Conservation (phyloP, 2,329 filamentous ascomycete species). For the Podosphaera fusca region DNA sequence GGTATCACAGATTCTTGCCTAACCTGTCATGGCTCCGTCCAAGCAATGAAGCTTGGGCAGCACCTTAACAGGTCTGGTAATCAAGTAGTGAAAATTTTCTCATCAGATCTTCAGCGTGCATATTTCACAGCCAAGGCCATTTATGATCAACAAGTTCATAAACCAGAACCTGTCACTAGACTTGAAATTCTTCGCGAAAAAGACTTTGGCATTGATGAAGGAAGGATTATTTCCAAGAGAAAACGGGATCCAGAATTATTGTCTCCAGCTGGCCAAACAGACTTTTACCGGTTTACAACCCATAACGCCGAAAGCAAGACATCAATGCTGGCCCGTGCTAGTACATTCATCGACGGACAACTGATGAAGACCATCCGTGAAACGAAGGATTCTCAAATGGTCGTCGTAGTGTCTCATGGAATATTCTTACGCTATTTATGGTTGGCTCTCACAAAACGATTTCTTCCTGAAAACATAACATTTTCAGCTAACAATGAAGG, state of each 20-base stretch:
- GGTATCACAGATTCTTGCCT: conserved; percentile 60
- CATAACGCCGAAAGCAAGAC: conserved; percentile 42
- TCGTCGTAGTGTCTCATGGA: conserved; percentile 62
- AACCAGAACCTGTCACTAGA: conserved; percentile 5
- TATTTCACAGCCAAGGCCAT: conserved; percentile 47
- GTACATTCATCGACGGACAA: conserved; percentile 40
- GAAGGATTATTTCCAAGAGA: conserved; percentile 29
- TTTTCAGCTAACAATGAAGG: conserved; percentile 21
- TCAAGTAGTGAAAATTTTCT: conserved; percentile 46
- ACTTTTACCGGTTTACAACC: conserved; percentile 19
- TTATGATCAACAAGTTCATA: conserved; percentile 26
- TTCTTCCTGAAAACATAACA: conserved; percentile 17
- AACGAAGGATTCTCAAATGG: conserved; percentile 17
- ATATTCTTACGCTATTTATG: conserved; percentile 53
- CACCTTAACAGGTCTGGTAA: conserved; percentile 40
- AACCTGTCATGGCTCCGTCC: conserved; percentile 61
- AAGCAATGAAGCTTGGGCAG: conserved; percentile 47
- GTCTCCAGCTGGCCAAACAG: conserved; percentile 12
- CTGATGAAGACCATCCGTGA: conserved; percentile 29
- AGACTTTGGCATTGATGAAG: conserved; percentile 51
- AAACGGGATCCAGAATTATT: conserved; percentile 12
- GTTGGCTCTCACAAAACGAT: conserved; percentile 33
- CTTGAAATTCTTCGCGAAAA: conserved; percentile 39
- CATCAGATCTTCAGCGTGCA: conserved; percentile 57
- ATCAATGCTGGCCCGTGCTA: conserved; percentile 39